Evolutionary conservation across 1,284 basidiomycete genomes (phyloP).

Genomic region (Melampsora larici-populina): DNA sequence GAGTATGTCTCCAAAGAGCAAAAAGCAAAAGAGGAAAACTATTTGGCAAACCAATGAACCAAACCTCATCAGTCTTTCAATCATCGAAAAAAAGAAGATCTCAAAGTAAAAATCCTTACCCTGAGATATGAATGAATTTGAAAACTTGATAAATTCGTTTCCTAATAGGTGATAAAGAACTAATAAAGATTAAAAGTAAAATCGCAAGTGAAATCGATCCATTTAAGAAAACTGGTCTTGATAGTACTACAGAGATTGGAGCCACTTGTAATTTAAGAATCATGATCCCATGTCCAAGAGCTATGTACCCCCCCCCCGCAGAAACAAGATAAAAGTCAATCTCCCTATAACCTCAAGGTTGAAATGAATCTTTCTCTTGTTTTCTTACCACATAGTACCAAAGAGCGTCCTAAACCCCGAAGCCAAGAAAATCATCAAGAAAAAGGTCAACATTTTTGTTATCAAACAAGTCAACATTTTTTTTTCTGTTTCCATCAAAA

Average conservation of each 20-base stretch:
- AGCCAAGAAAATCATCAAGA: not conserved
- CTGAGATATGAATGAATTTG: constrained; percentile 18
- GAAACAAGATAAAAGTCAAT: not conserved
- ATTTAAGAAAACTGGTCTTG: constrained; percentile 16
- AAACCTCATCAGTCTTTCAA: not conserved
- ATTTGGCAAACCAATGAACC: not conserved
- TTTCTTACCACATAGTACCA: constrained; percentile 3
- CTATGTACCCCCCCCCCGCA: not conserved
- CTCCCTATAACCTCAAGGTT: no score
- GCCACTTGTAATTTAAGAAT: constrained; percentile 27
- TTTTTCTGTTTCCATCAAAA: no score
- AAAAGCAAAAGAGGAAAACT: constrained; percentile 26
- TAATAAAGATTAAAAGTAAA: constrained; percentile 12
- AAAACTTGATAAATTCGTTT: constrained; percentile 32
- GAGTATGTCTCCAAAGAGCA: constrained; percentile 33
- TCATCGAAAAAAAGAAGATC: not conserved
- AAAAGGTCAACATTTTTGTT: not conserved
- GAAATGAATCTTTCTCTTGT: not conserved
- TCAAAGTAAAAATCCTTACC: constrained; percentile 19
- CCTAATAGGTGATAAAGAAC: constrained; percentile 17
- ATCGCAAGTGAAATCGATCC: constrained; percentile 18
- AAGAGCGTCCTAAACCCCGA: not conserved
- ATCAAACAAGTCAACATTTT: not conserved
- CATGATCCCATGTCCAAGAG: constrained; percentile 13
- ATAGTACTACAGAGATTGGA: not conserved